A percentile compares a stretch with the other conserved stretches of the same genome.
Evolutionary conservation across 1,284 basidiomycete genomes (phyloP).

Genomic region (Flammula alnicola): DNA sequence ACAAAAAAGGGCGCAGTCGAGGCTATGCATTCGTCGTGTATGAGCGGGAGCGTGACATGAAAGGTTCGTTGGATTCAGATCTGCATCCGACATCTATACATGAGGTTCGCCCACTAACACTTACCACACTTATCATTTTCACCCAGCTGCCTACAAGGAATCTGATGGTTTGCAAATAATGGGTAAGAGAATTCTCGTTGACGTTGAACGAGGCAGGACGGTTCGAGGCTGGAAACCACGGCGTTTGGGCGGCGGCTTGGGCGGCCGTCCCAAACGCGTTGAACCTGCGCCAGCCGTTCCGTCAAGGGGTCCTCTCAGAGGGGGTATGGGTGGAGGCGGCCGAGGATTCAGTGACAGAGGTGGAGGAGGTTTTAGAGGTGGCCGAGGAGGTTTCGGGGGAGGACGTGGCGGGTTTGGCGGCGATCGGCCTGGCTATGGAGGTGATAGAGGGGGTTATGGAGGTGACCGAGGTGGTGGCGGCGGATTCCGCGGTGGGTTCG

Average conservation of each 20-base stretch:
- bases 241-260: slow-evolving; percentile 92
- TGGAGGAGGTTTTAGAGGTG: slow-evolving; percentile 31
- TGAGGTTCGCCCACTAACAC: not conserved
- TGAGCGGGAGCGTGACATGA: slow-evolving; percentile 99
- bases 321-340: slow-evolving; percentile 44
- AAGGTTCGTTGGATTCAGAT: slow-evolving; percentile 62
- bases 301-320: slow-evolving; percentile 39
- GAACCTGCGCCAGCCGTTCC: slow-evolving; percentile 48
- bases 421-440: slow-evolving; percentile 31
- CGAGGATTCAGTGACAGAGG: slow-evolving; percentile 36
- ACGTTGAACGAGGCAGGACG: slow-evolving; percentile 97
- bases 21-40: slow-evolving; percentile 99
- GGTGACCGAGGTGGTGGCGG: slow-evolving; percentile 50
- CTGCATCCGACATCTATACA: not conserved
- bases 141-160: slow-evolving; percentile 95
- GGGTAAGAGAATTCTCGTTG: slow-evolving; percentile 94
- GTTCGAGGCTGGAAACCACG: slow-evolving; percentile 99
- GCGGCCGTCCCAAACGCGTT: slow-evolving; percentile 90
- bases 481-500: too few species aligned
- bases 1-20: slow-evolving; percentile 85
- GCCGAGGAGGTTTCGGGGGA: slow-evolving; percentile 32
- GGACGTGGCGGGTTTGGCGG: slow-evolving; percentile 33
- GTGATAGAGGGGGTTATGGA: slow-evolving; percentile 40
- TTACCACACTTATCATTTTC: slow-evolving; percentile 19
- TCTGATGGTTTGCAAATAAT: slow-evolving; percentile 97